These are phyloP conservation scores for Exophiala sp. DNA, from an alignment of 2,329 filamentous ascomycete genomes.

Conservation along the genomic window DNA sequence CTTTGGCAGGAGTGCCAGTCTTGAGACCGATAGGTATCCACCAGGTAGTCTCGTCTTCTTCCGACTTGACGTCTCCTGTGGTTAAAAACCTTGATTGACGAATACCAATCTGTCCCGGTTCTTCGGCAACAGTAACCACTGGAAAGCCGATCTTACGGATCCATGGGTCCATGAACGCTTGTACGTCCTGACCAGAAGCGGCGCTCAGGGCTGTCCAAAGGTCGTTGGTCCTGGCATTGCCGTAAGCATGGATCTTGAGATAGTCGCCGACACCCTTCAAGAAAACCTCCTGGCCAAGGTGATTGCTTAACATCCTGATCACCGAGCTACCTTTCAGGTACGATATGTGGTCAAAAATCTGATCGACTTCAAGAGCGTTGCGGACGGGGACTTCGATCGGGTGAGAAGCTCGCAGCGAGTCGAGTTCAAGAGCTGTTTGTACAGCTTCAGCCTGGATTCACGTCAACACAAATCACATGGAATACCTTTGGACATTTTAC, in stretches of 20 bases:
- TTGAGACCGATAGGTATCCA: conserved; percentile 90
- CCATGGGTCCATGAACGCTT: conserved; percentile 87
- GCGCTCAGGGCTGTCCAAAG: conserved; percentile 86
- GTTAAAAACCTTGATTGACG: conserved; percentile 87
- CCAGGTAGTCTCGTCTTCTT: conserved; percentile 90
- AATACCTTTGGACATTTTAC: conserved; percentile 55
- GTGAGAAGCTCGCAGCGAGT: conserved; percentile 86
- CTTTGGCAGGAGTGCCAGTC: conserved; percentile 64
- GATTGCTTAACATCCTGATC: conserved; percentile 90
- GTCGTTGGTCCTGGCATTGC: conserved; percentile 83
- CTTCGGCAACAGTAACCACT: conserved; percentile 79
- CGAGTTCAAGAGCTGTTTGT: conserved; percentile 85
- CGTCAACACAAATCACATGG: conserved; percentile 35
- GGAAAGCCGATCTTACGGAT: conserved; percentile 95
- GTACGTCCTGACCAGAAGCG: conserved; percentile 82
- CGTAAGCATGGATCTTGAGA: conserved; percentile 81
- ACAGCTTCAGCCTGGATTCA: conserved; percentile 72
- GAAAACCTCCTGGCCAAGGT: conserved; percentile 85
- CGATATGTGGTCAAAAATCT: conserved; percentile 96
- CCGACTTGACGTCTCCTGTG: conserved; percentile 82
- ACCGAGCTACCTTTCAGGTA: conserved; percentile 96
- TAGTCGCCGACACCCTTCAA: conserved; percentile 86
- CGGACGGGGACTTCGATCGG: conserved; percentile 93
- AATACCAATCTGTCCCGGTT: conserved; percentile 74
- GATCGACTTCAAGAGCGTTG: conserved; percentile 92